phyloP scores from a whole-genome alignment of 306 rosid genomes.

The Astragalus glycyphyllos region DNA sequence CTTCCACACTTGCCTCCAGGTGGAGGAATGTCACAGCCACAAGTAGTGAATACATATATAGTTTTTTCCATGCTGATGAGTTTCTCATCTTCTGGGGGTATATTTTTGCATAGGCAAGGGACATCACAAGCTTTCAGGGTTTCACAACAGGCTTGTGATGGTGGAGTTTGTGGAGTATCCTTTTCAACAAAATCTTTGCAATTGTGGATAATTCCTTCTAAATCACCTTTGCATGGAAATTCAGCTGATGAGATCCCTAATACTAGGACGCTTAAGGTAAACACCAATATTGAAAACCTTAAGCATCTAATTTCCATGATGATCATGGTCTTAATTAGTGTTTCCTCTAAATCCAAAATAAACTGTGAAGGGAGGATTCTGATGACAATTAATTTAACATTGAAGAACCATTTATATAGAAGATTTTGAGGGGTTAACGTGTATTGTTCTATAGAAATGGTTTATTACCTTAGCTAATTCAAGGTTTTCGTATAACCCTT shows the following conservation, averaged over 20 bases:
- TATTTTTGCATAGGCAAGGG: neutral
- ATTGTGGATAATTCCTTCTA: neutral
- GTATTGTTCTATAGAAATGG: too few species aligned
- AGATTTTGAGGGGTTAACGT: too few species aligned
- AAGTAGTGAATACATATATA: neutral
- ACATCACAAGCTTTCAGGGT: neutral
- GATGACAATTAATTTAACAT: too few species aligned
- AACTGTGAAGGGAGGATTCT: too few species aligned
- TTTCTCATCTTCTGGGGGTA: too few species aligned
- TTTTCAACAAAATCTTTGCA: neutral
- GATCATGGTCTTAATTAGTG: neutral
- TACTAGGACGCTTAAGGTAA: neutral
- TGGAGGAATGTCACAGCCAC: neutral
- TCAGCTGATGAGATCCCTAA: neutral
- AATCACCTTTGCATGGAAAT: neutral
- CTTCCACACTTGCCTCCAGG: neutral
- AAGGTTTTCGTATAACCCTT: too few species aligned
- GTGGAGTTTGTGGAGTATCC: neutral
- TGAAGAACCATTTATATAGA: too few species aligned
- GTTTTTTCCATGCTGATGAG: neutral
- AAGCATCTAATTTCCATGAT: neutral
- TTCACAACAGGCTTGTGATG: neutral
- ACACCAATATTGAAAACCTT: neutral
- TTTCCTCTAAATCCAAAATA: too few species aligned
- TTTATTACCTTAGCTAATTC: too few species aligned